Evolutionary conservation across 495 filamentous ascomycete genomes (phyloP), one percentile per base, ranked within the genome.

Genomic region (Penicillium lividum): DNA sequence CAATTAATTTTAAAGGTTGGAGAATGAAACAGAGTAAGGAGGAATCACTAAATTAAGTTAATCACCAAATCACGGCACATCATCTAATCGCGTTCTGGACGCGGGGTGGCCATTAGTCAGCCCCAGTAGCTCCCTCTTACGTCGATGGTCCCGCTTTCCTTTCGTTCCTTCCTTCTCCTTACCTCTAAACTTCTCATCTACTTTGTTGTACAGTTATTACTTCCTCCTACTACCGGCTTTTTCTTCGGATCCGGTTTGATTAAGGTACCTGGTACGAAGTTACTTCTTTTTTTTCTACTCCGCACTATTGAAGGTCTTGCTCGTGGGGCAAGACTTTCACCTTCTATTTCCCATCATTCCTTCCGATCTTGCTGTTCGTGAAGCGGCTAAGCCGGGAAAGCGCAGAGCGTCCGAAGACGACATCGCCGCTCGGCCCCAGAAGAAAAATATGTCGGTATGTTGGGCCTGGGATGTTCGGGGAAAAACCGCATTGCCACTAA

Each of bases 381-480:
- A 77, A 68, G 76, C 73, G 76, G 76, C 77, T 78, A 86, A 84
- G 81, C 87, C 87, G 85, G 88, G 86, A 83, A 80, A 96, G 84
- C 89, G 91, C 77, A 93, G 90, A 80, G 81, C 86, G 68, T 92
- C 90, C 64, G 82, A 84, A 77, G 88, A 89, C 77, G 84, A 90
- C 67, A 74, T 81, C 56, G 64, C 70, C 72, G 76, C 80, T 77
- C 84, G 83, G 77, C 88, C 89, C 68, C 78, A 84, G 55, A 94
- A 95, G 81, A 85, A 87, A 82, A 84, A 81, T 79, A 93, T 93
- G 89, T 86, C 86, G 68, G 91, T 94, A 80, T 80, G 90, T 81
- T 5, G 53, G 13, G 4, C 16, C 15, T 53, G 1, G 22, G 22
- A 22, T 34, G 45, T 38, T 38, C 28, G 18, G n/a, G 13, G 27